These are phyloP conservation scores for Ophiognomonia clavigignenti-juglandacearum DNA, from an alignment of 2,329 filamentous ascomycete species.

Conservation along the genomic window DNA sequence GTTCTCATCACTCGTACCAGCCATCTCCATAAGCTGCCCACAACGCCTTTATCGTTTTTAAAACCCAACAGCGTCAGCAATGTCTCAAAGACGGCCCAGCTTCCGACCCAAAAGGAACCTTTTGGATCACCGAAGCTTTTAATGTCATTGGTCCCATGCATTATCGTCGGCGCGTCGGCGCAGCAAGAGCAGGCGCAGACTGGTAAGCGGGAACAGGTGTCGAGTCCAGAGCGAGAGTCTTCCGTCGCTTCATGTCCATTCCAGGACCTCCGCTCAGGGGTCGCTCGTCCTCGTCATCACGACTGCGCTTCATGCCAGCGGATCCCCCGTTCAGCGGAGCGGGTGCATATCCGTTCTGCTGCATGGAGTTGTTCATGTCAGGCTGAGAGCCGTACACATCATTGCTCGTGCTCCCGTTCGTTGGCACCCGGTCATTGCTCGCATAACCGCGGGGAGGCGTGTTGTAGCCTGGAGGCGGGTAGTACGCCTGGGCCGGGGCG, in stretches of 20 bases:
- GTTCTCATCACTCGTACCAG: constrained; percentile 9
- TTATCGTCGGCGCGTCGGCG: constrained; percentile 17
- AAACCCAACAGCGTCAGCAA: not conserved
- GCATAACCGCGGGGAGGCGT: constrained; percentile 82
- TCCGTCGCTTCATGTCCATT: constrained; percentile 31
- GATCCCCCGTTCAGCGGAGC: constrained; percentile 62
- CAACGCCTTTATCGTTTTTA: constrained; percentile 15
- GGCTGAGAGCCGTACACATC: constrained; percentile 68
- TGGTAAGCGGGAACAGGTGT: constrained; percentile 28
- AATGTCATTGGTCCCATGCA: not conserved
- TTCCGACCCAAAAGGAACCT: not conserved
- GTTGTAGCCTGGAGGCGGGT: constrained; percentile 66
- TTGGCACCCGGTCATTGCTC: constrained; percentile 67
- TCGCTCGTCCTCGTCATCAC: constrained; percentile 40
- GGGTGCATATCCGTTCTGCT: constrained; percentile 58
- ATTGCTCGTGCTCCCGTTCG: constrained; percentile 59
- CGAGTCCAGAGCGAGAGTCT: constrained; percentile 26
- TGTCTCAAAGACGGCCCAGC: constrained; percentile 1
- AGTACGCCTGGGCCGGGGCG: constrained; percentile 67
- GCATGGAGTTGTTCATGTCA: constrained; percentile 51
- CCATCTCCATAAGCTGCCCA: constrained; percentile 9
- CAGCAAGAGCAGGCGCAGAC: constrained; percentile 23
- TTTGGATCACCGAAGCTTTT: not conserved
- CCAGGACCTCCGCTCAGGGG: constrained; percentile 22
- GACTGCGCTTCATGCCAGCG: constrained; percentile 33